Base-by-base conservation (phyloP, 2,329 filamentous ascomycete genomes). In the Arthrobotrys megalospora region DNA sequence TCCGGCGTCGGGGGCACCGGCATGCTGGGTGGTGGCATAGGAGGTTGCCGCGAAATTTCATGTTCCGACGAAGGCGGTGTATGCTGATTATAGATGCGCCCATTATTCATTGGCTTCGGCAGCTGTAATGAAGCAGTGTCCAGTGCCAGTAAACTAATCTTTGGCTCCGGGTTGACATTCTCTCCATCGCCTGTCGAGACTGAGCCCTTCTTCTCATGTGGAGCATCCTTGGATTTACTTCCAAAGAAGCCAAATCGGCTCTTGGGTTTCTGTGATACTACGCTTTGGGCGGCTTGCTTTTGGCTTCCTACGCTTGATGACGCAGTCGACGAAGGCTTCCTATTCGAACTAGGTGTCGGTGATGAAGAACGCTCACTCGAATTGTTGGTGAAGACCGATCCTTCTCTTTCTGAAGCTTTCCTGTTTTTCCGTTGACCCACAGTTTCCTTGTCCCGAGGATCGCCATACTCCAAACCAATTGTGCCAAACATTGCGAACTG, bases 291-390 rank as follows among this genome's bases (percentile, higher is more conserved):
- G 12, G 48, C 53, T 32, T 66, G 68, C n/a, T 75, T 75, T 12
- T 71, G 65, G 47, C 67, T 68, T 19, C 52, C 63, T 8, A 38
- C 62, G 34, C 67, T 72, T 16, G 75, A 78, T 2, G 55, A 60
- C n/a, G 52, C 28, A 6, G 62, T 43, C n/a, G 77, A 77, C 21
- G 71, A 53, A 24, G 66, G 62, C 41, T 76, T 80, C 28, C 67
- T 80, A 55, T 48, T 70, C 16, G 70, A 65, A 53, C 52, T 77
- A 12, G 72, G 67, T 6, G 78, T 55, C n/a, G 78, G 69, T 10
- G 67, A 80, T 32, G 75, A 67, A 48, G 78, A 77, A 11, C 78
- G 78, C 12, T 80, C 78, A 45, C 65, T 69, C 8, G 78, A 80
- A 53, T 60, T 62, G 58, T 60, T 65, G 34, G 72, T 76, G 10